These are phyloP conservation scores for Neurospora sp. DNA, from an alignment of 495 filamentous ascomycete genomes.

Conservation along the genomic window DNA sequence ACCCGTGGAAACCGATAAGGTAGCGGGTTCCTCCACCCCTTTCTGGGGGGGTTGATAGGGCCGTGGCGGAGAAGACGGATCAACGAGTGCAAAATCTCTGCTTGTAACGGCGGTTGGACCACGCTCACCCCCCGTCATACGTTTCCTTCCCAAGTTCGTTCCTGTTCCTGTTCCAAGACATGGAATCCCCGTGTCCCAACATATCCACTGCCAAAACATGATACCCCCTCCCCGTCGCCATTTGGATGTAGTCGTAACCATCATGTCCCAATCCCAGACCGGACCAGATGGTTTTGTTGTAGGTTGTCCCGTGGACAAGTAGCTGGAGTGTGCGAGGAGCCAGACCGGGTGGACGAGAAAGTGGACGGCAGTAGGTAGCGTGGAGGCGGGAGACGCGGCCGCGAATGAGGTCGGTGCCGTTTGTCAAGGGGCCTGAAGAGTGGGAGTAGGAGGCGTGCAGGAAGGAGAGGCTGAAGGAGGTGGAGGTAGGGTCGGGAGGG, in stretches of 20 bases:
- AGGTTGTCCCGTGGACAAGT: conserved; percentile 15
- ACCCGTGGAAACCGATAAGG: neutral
- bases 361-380: conserved; percentile 9
- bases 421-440: neutral
- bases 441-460: neutral
- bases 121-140: neutral
- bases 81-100: rapidly evolving
- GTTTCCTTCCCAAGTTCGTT: too few relatives aligned
- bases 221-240: neutral
- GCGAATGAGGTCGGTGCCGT: conserved; percentile 2
- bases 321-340: conserved; percentile 4
- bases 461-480: neutral
- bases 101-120: neutral
- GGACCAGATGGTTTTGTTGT: conserved; percentile 12
- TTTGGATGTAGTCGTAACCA: neutral
- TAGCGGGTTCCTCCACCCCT: neutral
- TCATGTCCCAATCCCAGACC: neutral
- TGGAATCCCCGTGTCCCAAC: neutral
- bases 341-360: neutral
- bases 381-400: conserved; percentile 3
- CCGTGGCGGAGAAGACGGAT: neutral
- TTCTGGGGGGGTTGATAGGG: neutral
- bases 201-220: neutral
- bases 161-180: too few relatives aligned
- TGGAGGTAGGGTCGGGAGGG: neutral